Percentiles rank a stretch among this genome's conserved stretches.
These are phyloP conservation scores for Gynandropsis gynandra DNA, from an alignment of 345 rosid species.

Conservation along the genomic window DNA sequence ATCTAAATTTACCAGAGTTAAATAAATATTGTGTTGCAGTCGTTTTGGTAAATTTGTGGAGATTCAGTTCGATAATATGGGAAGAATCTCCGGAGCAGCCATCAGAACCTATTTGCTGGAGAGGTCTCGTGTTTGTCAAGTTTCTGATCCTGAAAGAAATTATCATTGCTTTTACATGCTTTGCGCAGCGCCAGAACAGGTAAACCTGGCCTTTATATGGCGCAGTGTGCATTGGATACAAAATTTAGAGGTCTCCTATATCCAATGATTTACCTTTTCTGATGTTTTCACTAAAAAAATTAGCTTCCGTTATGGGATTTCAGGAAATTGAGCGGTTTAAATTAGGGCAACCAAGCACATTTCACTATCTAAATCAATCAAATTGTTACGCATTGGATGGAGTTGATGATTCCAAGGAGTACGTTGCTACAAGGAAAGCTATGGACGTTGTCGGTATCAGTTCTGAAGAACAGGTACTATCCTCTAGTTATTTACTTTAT, in stretches of 20 bases:
- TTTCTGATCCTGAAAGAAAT: slow-evolving; percentile 97
- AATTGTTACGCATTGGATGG: slow-evolving; percentile 76
- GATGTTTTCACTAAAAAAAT: not conserved
- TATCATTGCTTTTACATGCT: slow-evolving; percentile 99
- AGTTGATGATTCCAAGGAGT: slow-evolving; percentile 78
- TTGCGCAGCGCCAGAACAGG: slow-evolving; percentile 88
- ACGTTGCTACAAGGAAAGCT: slow-evolving; percentile 70
- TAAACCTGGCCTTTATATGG: slow-evolving; percentile 26
- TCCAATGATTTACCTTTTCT: slow-evolving; percentile 6
- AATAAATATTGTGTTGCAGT: slow-evolving; percentile 39
- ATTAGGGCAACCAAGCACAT: slow-evolving; percentile 71
- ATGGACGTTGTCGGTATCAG: slow-evolving; percentile 91
- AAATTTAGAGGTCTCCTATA: slow-evolving; percentile 7
- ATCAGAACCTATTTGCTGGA: slow-evolving; percentile 91
- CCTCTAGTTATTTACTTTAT: slow-evolving; percentile 15
- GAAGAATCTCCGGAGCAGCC: slow-evolving; percentile 97
- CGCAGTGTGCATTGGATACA: slow-evolving; percentile 8
- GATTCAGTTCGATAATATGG: slow-evolving; percentile 74
- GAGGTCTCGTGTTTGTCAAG: slow-evolving; percentile 97
- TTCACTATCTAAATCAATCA: slow-evolving; percentile 88
- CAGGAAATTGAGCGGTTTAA: slow-evolving; percentile 75
- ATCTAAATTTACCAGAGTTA: slow-evolving; percentile 13
- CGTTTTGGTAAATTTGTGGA: slow-evolving; percentile 99
- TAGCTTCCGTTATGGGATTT: slow-evolving; percentile 14
- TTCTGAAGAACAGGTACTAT: slow-evolving; percentile 67